Evolutionary conservation across 176 grass and related monocot species (phyloP).

Genomic region (Raddia distichophylla): DNA sequence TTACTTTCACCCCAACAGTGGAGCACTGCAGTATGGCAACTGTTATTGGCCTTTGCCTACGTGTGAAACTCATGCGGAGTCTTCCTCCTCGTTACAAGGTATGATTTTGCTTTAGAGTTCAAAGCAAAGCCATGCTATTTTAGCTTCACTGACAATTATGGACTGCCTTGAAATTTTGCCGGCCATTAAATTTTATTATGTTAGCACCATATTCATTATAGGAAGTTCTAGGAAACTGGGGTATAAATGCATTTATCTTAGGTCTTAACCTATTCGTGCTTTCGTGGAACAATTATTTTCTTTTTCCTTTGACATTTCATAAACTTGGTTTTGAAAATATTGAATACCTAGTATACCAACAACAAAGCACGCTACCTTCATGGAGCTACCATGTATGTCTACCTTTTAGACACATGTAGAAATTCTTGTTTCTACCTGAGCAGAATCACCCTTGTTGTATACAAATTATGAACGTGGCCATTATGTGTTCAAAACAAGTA

Average conservation of each 20-base stretch:
- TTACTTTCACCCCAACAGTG: conserved; percentile 90
- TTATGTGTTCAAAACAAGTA: conserved; percentile 12
- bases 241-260: neutral
- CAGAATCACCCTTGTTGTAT: neutral
- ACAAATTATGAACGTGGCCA: neutral
- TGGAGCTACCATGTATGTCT: neutral
- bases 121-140: neutral
- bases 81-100: conserved; percentile 96
- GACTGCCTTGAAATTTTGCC: conserved; percentile 7
- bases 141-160: neutral
- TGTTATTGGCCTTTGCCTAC: conserved; percentile 92
- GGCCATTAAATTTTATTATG: neutral
- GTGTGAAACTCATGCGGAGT: conserved; percentile 87
- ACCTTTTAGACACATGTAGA: neutral
- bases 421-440: neutral
- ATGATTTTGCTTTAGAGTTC: neutral
- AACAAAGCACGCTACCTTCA: too few relatives aligned
- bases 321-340: neutral
- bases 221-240: conserved; percentile 7
- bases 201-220: neutral
- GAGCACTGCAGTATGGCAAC: conserved; percentile 97
- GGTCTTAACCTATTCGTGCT: neutral
- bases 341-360: neutral
- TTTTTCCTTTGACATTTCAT: neutral
- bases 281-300: neutral